phyloP scores from a whole-genome alignment of 768 basidiomycete species.

The Omphalotus guepiniiformis region DNA sequence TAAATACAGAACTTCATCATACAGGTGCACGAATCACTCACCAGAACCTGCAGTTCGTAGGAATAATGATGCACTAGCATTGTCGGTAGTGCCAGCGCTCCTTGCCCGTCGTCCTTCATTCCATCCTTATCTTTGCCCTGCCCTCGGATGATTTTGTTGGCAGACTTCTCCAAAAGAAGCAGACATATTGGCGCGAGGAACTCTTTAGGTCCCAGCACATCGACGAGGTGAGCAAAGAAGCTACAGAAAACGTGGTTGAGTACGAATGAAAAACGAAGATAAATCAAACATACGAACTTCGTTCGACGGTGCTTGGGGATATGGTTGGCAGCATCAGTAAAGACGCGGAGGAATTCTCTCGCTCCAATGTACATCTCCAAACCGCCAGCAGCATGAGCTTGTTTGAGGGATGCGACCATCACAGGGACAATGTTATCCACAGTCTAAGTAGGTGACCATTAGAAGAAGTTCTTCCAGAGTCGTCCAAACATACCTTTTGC shows the following conservation, averaged over 20 bases:
- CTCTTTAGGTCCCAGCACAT: conserved; percentile 72
- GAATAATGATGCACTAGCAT: conserved; percentile 57
- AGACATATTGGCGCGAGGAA: conserved; percentile 83
- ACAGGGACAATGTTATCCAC: conserved; percentile 92
- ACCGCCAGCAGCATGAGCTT: conserved; percentile 39
- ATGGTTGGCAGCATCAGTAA: conserved; percentile 89
- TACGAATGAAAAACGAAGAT: not conserved
- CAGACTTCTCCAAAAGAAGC: conserved; percentile 77
- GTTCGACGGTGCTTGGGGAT: conserved; percentile 91
- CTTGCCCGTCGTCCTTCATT: conserved; percentile 51
- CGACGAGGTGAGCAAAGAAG: conserved; percentile 85
- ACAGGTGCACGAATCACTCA: conserved; percentile 25
- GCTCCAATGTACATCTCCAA: conserved; percentile 66
- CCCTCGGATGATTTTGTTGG: conserved; percentile 63
- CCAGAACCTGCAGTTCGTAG: conserved; percentile 45
- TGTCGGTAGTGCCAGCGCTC: conserved; percentile 61
- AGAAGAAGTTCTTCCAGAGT: not conserved
- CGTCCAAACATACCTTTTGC: conserved; percentile 59
- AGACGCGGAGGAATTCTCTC: conserved; percentile 81
- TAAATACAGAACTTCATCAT: conserved; percentile 6
- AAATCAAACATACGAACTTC: conserved; percentile 46
- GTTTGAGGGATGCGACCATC: conserved; percentile 76
- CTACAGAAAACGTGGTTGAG: conserved; percentile 32
- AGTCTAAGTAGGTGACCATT: conserved; percentile 47
- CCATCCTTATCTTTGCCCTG: conserved; percentile 20